A percentile compares a stretch with the other conserved stretches of the same genome.
phyloP scores from a whole-genome alignment of 352 stramenopile genomes.

The Globisporangium rhizosaccharum region DNA sequence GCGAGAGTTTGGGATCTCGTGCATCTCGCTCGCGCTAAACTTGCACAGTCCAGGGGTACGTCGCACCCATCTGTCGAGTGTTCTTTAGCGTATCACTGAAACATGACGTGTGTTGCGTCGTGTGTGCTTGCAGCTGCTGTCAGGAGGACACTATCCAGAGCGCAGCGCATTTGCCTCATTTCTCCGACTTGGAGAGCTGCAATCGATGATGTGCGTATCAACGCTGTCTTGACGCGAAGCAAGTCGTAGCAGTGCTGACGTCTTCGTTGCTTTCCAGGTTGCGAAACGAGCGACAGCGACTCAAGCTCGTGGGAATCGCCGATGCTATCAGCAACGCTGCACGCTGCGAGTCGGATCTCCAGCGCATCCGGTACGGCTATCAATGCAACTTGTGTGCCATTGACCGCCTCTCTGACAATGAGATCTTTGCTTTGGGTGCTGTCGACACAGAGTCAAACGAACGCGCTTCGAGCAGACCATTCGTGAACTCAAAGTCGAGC shows the following conservation, averaged over 20 bases:
- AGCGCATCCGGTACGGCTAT: background rate
- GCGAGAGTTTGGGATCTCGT: slow-evolving; percentile 12
- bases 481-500: background rate
- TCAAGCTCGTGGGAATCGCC: background rate
- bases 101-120: background rate
- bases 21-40: slow-evolving; percentile 14
- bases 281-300: background rate
- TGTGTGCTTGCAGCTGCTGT: slow-evolving; percentile 6
- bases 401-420: too few species aligned
- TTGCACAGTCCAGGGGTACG: slow-evolving; percentile 17
- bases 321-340: background rate
- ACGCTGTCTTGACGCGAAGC: background rate
- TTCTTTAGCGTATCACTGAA: background rate
- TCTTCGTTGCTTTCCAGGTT: background rate
- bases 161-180: background rate
- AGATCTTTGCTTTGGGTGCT: background rate
- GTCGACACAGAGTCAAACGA: background rate
- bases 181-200: background rate
- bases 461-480: background rate
- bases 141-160: slow-evolving; percentile 3
- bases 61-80: background rate
- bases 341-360: background rate
- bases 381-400: background rate
- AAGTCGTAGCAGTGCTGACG: background rate
- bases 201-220: background rate